Evolutionary conservation across 345 rosid genomes (phyloP).

Genomic region (Eucalyptus sp.): DNA sequence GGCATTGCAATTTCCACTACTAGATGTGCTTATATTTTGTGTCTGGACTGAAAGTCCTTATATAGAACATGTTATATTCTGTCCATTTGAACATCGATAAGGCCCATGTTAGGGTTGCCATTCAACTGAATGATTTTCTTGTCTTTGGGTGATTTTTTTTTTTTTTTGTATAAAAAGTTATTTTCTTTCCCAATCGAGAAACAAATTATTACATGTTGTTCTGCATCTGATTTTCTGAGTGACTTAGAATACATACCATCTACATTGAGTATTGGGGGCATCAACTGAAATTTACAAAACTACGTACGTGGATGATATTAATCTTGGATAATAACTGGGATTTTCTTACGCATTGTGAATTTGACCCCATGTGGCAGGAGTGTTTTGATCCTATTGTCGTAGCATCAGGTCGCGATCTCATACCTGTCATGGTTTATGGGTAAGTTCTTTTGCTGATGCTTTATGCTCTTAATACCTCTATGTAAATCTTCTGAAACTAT

Average conservation of each 20-base stretch:
- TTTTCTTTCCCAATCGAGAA: not conserved
- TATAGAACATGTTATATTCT: not conserved
- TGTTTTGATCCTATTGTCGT: constrained; percentile 95
- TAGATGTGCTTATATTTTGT: not conserved
- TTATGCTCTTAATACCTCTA: not conserved
- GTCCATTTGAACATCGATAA: not conserved
- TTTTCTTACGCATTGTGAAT: not conserved
- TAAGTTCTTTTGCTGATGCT: constrained; percentile 10
- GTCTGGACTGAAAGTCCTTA: not conserved
- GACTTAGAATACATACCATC: not conserved
- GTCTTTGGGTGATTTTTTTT: not conserved
- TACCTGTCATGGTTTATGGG: constrained; percentile 98
- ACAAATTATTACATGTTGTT: not conserved
- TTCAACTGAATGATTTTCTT: not conserved
- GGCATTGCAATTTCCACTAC: not conserved
- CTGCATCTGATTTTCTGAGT: not conserved
- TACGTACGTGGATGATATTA: not conserved
- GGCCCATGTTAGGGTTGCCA: not conserved
- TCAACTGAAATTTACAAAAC: not conserved
- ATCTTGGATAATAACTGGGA: not conserved
- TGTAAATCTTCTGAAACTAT: not conserved
- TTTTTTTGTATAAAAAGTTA: not conserved
- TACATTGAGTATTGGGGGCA: not conserved
- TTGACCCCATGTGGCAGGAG: constrained; percentile 44
- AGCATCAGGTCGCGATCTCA: constrained; percentile 87